Evolutionary conservation across 495 filamentous ascomycete genomes (phyloP), one percentile per base, ranked within the genome.

Genomic region (Thozetella sp.): DNA sequence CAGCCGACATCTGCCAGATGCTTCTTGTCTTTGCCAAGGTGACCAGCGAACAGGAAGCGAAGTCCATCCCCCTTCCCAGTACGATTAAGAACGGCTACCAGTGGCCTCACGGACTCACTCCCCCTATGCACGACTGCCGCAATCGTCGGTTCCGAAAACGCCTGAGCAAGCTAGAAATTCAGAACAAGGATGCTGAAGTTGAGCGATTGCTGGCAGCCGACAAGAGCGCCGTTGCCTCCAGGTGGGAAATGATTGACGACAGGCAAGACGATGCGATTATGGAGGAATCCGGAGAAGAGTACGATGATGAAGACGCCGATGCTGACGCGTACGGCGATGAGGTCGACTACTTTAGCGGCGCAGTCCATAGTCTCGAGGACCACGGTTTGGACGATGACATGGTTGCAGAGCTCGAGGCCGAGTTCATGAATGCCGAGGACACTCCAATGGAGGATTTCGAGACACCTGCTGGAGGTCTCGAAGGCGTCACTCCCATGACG

Each of bases 1-100:
- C 88, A 2, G 91, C 91, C 2, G 96, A 99, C 74, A 86, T 99
- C 9, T 95, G 89, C 60, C 96, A 99, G 79, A 97, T 99, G 91
- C 80, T 98, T 2, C 75, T 96, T 26, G 90, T 97, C 0, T 82
- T 93, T 57, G 90, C 90, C 2, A 77, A 68, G 27, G 86, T 96
- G 23, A 66, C 80, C 12, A 86, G 73, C 53, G 93, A 98, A 60
- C 79, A 87, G 10, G 91, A 96, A 64, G 92, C 90, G 53, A 89
- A 76, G 80, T 81, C 55, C 73, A 77, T 71, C 2, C 79, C 83
- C 1, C 73, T 95, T 11, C 93, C 93, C 15, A 67, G 73, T 9
- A 85, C 89, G 22, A 78, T 97, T 37, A 74, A 74, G 24, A 74
- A 81, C 25, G 87, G 89, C 23, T 81, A 87, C 55, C 89, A 93